These are phyloP conservation scores for Fusarium subglutinans DNA, from an alignment of 2,329 filamentous ascomycete genomes.

Conservation along the genomic window DNA sequence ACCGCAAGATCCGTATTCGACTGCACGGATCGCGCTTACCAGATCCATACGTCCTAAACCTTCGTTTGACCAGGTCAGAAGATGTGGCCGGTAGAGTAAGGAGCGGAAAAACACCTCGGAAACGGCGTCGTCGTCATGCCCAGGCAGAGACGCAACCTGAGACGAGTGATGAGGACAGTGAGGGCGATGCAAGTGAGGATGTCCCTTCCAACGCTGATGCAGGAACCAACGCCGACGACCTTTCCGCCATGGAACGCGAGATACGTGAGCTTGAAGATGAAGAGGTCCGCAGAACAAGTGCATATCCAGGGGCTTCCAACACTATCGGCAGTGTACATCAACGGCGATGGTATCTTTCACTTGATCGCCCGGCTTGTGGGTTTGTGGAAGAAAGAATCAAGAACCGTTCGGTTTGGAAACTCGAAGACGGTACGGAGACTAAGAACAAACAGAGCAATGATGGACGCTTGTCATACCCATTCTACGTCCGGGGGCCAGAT, in stretches of 20 bases:
- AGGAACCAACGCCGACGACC: conserved; percentile 2
- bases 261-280: conserved; percentile 60
- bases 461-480: conserved; percentile 59
- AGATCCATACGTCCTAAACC: conserved; percentile 60
- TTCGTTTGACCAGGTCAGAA: conserved; percentile 61
- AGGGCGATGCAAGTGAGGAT: conserved; percentile 22
- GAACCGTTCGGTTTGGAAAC: conserved; percentile 21
- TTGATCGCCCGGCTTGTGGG: conserved; percentile 68
- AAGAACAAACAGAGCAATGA: not conserved
- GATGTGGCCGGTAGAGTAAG: conserved; percentile 48
- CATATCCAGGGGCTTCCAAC: conserved; percentile 73
- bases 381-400: conserved; percentile 55
- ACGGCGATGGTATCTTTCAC: conserved; percentile 70
- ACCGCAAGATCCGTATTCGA: conserved; percentile 65
- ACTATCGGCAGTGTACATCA: conserved; percentile 74
- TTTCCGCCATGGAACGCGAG: conserved; percentile 53
- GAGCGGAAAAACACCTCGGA: conserved; percentile 12
- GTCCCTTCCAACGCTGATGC: conserved; percentile 33
- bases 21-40: conserved; percentile 65
- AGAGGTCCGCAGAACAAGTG: conserved; percentile 67
- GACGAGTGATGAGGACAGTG: conserved; percentile 37
- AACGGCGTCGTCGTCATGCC: conserved; percentile 13
- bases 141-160: conserved; percentile 24
- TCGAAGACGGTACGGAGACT: not conserved
- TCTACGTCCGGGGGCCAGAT: conserved; percentile 69